Base-by-base conservation (phyloP, 257 asterid species). In the Penstemon eatonii region DNA sequence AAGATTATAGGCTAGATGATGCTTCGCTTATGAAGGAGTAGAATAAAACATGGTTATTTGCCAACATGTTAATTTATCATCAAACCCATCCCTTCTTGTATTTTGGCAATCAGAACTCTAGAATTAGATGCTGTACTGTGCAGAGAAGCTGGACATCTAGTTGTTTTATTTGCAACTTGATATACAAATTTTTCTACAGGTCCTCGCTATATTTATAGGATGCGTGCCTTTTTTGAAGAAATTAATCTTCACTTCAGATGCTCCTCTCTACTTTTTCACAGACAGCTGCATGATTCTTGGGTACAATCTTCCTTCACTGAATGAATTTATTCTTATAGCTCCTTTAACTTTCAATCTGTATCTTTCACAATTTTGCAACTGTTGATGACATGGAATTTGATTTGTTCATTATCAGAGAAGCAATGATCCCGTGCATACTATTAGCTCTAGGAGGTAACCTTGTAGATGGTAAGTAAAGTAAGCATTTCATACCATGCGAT, bases 361-460 rank as follows among this genome's bases (percentile, higher is more conserved):
- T 12, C 56, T 46, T 60, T 42, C 40, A 33, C 47, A 5, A 37
- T 57, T 12, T 49, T 51, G 47, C 43, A 74, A 41, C 33, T 66
- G 38, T 55, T 36, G 41, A 68, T 59, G 13, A 60, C 7, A 25
- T 5, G 7, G 19, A 65, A 44, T 43, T 12, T 36, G 42, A 56
- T 43, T 45, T 19, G 25, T 52, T 62, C 18, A 54, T 86, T 75
- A 50, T 64, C 90, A 94, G 99, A 78, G 98, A 91, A 37, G 99
- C 99, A 59, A 94, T 91, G 96, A 91, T 94, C 67, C 99, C 99
- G 18, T 91, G 97, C 86, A 94, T 94, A 82, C 70, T 94, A 70
- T 73, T 94, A 90, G 99, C 99, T 63, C 75, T 94, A 83, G 99
- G 98, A 74, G 99, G 99, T 80, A 94, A 94, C 85, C 96, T 94